Evolutionary conservation across 805 yeast genomes (phyloP), one percentile per base, ranked within the genome.

Genomic region (Metschnikowia kofuensis): DNA sequence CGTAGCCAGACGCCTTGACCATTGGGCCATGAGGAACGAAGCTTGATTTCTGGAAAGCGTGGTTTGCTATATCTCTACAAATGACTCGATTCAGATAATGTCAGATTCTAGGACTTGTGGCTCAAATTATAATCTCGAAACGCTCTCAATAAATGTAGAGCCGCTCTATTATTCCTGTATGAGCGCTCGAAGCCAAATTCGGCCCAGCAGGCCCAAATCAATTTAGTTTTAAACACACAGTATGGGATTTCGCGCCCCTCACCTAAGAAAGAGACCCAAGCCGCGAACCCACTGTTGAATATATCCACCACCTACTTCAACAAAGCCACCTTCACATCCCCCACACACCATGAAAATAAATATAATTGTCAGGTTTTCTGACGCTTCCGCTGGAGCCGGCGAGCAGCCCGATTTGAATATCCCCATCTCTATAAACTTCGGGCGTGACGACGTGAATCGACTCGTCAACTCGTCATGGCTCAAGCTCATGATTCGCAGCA

Each of bases 1-100:
- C 84, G 84, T 79, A 79, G 84, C 83, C 84, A 77, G 83, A 79
- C 83, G 84, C 83, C 84, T 80, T 79, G 82, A 79, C 84, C 84
- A 79, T 79, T 79, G 82, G 84, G 84, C 83, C 84, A 79, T 81
- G 83, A 79, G 83, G 84, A 79, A 79, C 76, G 75, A 71, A 70
- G 75, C 73, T 42, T 39, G 38, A 21, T 21, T 21, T 14, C 35
- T 7, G 35, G 5, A 2, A 21, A 21, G 21, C 21, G 4, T 21
- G 21, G 21, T n/a, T n/a, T n/a, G n/a, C n/a, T n/a, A n/a, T n/a
- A n/a, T n/a, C n/a, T n/a, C n/a, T n/a, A n/a, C n/a, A 29, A 29
- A 29, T 15, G 21, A 35, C 37, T 35, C n/a, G n/a, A n/a, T n/a
- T n/a, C n/a, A n/a, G n/a, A n/a, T n/a, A n/a, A n/a, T n/a, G n/a